Conservation (phyloP, 2,329 filamentous ascomycete genomes). For the Pseudocercospora vitis region DNA sequence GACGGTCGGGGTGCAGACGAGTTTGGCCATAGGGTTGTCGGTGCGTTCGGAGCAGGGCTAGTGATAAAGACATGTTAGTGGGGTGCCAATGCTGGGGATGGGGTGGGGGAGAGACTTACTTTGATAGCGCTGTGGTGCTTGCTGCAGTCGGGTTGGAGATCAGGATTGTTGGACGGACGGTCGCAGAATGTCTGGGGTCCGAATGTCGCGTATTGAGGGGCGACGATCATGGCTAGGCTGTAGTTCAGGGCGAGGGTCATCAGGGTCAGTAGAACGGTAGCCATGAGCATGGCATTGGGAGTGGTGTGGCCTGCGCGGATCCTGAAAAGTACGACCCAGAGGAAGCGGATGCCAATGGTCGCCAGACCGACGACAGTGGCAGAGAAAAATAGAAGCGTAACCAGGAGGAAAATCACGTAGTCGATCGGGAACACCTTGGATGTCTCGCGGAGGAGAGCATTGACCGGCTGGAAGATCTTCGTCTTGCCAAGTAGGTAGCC, state of each 20-base stretch:
- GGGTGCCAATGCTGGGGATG: background rate
- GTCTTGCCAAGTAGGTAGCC: constrained; percentile 87
- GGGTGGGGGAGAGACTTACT: background rate
- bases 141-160: constrained; percentile 72
- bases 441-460: constrained; percentile 80
- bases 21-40: constrained; percentile 66
- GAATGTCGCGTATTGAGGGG: constrained; percentile 91
- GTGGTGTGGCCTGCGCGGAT: constrained; percentile 86
- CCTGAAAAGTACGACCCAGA: constrained; percentile 91
- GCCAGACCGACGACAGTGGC: constrained; percentile 85
- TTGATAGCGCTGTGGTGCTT: constrained; percentile 68
- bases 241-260: constrained; percentile 93
- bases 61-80: background rate
- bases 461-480: constrained; percentile 92
- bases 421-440: constrained; percentile 86
- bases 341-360: constrained; percentile 85
- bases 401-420: constrained; percentile 81
- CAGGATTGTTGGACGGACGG: constrained; percentile 61
- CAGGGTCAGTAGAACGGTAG: constrained; percentile 85
- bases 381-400: constrained; percentile 85
- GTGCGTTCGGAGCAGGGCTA: constrained; percentile 74
- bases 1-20: constrained; percentile 86
- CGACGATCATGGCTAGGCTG: constrained; percentile 86
- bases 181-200: constrained; percentile 94
- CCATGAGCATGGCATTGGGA: constrained; percentile 86